A percentile compares a stretch with the other conserved stretches of the same genome.
Evolutionary conservation across 768 basidiomycete species (phyloP).

Genomic region (Russula sp.): DNA sequence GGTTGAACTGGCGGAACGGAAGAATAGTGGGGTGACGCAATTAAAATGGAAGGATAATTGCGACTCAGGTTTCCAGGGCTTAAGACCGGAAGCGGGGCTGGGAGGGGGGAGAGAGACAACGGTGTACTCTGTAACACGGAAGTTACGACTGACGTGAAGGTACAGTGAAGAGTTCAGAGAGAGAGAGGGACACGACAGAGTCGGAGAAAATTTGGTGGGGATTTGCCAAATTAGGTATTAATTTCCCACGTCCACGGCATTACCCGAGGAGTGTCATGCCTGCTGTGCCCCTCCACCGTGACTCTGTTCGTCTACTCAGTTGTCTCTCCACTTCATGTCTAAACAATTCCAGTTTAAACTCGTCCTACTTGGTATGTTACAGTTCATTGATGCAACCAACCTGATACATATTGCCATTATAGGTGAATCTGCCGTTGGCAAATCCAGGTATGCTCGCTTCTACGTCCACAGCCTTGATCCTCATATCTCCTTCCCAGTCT

Average conservation of each 20-base stretch:
- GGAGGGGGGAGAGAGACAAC: constrained; percentile 16
- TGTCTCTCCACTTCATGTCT: constrained; percentile 57
- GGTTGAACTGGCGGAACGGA: constrained; percentile 22
- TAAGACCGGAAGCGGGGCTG: not conserved
- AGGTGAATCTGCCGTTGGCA: constrained; percentile 98
- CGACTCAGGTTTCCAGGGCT: constrained; percentile 18
- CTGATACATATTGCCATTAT: constrained; percentile 18
- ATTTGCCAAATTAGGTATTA: not conserved
- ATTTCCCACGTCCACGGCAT: constrained; percentile 7
- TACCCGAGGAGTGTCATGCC: constrained; percentile 5
- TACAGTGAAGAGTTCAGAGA: constrained; percentile 16
- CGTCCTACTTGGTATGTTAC: constrained; percentile 78
- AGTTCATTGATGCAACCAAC: not conserved
- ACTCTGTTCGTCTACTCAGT: constrained; percentile 10
- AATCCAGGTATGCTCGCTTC: constrained; percentile 67
- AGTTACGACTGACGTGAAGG: constrained; percentile 24
- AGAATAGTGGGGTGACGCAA: constrained; percentile 19
- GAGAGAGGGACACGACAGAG: not conserved
- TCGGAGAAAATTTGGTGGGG: not conserved
- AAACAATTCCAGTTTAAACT: constrained; percentile 96
- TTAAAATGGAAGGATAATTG: constrained; percentile 15
- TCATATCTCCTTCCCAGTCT: constrained; percentile 51
- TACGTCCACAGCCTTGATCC: constrained; percentile 31
- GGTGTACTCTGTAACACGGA: constrained; percentile 28
- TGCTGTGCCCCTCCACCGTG: not conserved